Evolutionary conservation across 345 rosid genomes (phyloP), one percentile per base, ranked within the genome.

Genomic region (Aegle marmelos): DNA sequence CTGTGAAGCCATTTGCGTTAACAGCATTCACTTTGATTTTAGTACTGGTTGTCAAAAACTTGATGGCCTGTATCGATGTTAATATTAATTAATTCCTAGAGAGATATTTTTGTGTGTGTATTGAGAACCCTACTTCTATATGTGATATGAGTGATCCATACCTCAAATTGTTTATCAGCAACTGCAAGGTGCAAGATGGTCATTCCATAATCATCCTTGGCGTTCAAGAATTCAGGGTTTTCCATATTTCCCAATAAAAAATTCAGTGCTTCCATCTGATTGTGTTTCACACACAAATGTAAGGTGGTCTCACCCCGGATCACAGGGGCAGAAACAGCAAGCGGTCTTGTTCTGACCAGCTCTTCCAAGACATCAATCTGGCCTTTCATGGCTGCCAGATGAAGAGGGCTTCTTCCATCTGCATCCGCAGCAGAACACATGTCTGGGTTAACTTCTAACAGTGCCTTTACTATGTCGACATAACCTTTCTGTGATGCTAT

Each of bases 111-210:
- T 4, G 8, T 54, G 58, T 22, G 60, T 14, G 17, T 57, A 24
- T 22, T 9, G 9, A 24, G 39, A 36, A 36, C 8, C 39, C 39
- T 36, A 36, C 39, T 61, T 22, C 4, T 61, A 9, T 9, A 24
- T 57, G 11, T n/a, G 39, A 7, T 58, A 27, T 24, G 62, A 58
- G 25, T 58, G 3, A 58, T n/a, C 13, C 19, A 19, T 74, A 85
- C 87, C 85, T 85, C 83, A 53, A 79, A 13, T 9, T 79, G 79
- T 71, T 54, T 71, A 10, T 54, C 34, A 58, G 62, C 71, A 39
- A 71, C 82, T 31, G 85, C 81, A 3, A 77, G n/a, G 58, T 85
- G 87, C 74, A 85, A 7, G 39, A 36, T 36, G 39, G 39, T 36
- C 39, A 7, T 36, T 8, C 39, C 39, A 7, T 36, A 36, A 36